These are phyloP conservation scores for Heterobasidion occidentale DNA, from an alignment of 1,284 basidiomycete genomes.

Conservation along the genomic window DNA sequence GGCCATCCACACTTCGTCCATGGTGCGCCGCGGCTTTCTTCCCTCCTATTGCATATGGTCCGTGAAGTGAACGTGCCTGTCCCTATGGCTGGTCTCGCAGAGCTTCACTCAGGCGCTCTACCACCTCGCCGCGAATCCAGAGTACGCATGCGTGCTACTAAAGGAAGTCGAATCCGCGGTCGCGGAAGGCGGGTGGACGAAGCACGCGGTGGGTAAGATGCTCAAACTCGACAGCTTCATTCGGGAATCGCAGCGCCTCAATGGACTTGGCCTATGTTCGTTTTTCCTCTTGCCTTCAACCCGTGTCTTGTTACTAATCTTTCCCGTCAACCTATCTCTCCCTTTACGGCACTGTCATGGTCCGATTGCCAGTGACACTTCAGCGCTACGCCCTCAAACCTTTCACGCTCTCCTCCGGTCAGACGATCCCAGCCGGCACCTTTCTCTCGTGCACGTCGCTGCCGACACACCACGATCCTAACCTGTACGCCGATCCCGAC, in stretches of 20 bases:
- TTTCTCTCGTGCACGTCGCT: constrained; percentile 5
- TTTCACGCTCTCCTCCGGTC: constrained; percentile 35
- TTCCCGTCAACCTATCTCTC: not conserved
- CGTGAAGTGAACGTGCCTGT: not conserved
- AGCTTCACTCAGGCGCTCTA: constrained; percentile 28
- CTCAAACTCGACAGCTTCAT: constrained; percentile 40
- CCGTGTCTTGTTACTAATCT: not conserved
- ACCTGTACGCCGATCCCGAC: constrained; percentile 16
- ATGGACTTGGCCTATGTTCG: constrained; percentile 20
- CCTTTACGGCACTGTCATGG: not conserved
- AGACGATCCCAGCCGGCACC: constrained; percentile 27
- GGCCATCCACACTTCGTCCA: constrained; percentile 30
- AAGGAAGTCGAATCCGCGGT: constrained; percentile 33
- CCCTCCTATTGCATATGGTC: no score
- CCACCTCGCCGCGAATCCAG: constrained; percentile 27
- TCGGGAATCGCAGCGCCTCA: constrained; percentile 30
- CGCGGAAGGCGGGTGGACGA: constrained; percentile 34
- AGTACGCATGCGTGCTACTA: constrained; percentile 30
- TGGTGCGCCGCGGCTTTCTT: constrained; percentile 10
- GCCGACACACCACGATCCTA: constrained; percentile 18
- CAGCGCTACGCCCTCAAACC: constrained; percentile 25
- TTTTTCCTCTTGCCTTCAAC: not conserved
- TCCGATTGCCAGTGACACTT: constrained; percentile 19
- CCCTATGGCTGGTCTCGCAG: constrained; percentile 8
- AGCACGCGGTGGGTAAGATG: constrained; percentile 31